Base-by-base conservation (phyloP, 345 rosid species). In the Kandelia obovata region DNA sequence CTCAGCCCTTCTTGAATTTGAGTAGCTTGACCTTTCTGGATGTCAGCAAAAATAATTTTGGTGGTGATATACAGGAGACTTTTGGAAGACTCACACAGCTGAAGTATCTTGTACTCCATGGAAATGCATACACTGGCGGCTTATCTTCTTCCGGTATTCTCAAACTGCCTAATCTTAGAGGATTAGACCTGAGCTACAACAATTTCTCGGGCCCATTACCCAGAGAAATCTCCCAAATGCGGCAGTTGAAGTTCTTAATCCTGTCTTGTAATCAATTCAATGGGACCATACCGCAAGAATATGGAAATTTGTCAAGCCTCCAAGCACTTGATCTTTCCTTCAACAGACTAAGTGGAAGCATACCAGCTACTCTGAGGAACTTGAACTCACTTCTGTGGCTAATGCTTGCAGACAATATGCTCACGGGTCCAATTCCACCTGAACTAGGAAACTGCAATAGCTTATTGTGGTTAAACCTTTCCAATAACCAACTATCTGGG, bases 301-400 rank as follows among this genome's bases (percentile, higher is more conserved):
- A 83, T 21, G 98, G 98, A 11, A 77, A 83, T 65, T 66, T 91
- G 76, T 21, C 77, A 0, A 61, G 52, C 46, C 80, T 94, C 49
- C 98, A 94, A 78, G 85, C 88, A 34, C 89, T 94, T 43, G 98
- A 94, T 83, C 90, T 94, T 66, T 94, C 98, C 61, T 91, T 73
- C 80, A 94, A 94, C 72, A 67, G 16, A 8, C 86, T 94, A 15
- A 77, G 73, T 0, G 98, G 98, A 64, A 60, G 78, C 0, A 89
- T 89, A 69, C 98, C 98, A 7, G 25, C 81, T 56, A 70, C 88
- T 20, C 63, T 94, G 6, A 96, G 97, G 43, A 91, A 83, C 8
- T 57, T 94, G 82, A 88, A 64, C 2, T 88, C 86, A 46, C 90
- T 94, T 26, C 27, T 94, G 78, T 94, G 98, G 98, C 67, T 94